Evolutionary conservation across 2,329 filamentous ascomycete genomes (phyloP).

Genomic region (Cryphonectria radicalis): DNA sequence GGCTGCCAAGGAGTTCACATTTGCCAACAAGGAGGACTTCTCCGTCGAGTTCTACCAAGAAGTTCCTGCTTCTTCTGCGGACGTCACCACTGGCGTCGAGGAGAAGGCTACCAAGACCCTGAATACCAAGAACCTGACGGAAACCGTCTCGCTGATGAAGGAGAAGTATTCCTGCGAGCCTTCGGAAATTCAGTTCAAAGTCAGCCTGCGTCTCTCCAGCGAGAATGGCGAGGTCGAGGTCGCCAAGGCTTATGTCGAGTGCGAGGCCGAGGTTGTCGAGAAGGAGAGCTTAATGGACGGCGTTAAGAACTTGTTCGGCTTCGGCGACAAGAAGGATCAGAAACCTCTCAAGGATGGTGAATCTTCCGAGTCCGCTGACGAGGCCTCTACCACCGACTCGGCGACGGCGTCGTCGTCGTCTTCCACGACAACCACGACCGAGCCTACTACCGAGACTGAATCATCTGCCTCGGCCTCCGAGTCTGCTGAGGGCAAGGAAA

Average conservation of each 20-base stretch:
- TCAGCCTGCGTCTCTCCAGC: slow-evolving; percentile 72
- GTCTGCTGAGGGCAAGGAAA: slow-evolving; percentile 54
- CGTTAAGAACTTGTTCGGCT: slow-evolving; percentile 94
- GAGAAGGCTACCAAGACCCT: slow-evolving; percentile 70
- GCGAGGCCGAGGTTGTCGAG: slow-evolving; percentile 73
- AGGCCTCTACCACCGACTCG: slow-evolving; percentile 50
- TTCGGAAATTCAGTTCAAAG: slow-evolving; percentile 78
- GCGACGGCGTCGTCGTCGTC: slow-evolving; percentile 35
- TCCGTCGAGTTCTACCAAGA: slow-evolving; percentile 79
- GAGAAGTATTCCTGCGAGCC: slow-evolving; percentile 78
- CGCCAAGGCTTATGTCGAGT: slow-evolving; percentile 76
- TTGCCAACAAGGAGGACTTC: slow-evolving; percentile 84
- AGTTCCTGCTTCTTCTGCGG: slow-evolving; percentile 50
- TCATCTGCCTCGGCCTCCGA: slow-evolving; percentile 54
- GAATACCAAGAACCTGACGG: slow-evolving; percentile 83
- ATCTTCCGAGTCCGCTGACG: slow-evolving; percentile 47
- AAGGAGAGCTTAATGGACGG: slow-evolving; percentile 88
- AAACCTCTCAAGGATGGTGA: slow-evolving; percentile 71
- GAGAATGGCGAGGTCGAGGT: slow-evolving; percentile 82
- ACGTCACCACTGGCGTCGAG: slow-evolving; percentile 44
- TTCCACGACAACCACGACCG: slow-evolving; percentile 39
- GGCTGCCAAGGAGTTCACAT: slow-evolving; percentile 79
- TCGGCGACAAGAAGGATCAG: slow-evolving; percentile 88
- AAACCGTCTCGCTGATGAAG: slow-evolving; percentile 76
- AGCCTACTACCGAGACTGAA: slow-evolving; percentile 35